A percentile compares a stretch with the other conserved stretches of the same genome.
Evolutionary conservation across 2,329 filamentous ascomycete genomes (phyloP).

Genomic region (Fusarium robinianum): DNA sequence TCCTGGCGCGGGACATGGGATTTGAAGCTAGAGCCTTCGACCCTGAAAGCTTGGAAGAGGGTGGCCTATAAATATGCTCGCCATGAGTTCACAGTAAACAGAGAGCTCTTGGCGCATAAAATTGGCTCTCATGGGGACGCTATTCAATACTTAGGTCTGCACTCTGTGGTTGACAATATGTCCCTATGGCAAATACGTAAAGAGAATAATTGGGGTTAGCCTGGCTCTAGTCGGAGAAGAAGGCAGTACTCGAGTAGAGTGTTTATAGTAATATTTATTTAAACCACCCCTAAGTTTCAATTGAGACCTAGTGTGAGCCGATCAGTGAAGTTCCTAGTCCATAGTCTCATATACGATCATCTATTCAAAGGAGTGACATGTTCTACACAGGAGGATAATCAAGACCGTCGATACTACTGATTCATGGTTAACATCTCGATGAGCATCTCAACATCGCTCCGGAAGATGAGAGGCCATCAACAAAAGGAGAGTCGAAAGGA

Average conservation of each 20-base stretch:
- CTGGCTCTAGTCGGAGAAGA: background rate
- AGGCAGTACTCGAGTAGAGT: background rate
- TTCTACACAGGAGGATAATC: no score
- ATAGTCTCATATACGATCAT: no score
- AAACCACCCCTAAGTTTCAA: no score
- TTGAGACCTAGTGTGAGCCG: no score
- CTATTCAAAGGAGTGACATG: no score
- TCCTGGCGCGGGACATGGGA: slow-evolving; percentile 16
- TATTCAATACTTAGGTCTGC: slow-evolving; percentile 12
- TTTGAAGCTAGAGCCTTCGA: background rate
- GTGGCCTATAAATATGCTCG: background rate
- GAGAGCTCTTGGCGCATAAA: background rate
- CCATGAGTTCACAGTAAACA: background rate
- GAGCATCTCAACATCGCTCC: no score
- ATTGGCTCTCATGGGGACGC: slow-evolving; percentile 25
- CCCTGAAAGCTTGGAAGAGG: slow-evolving; percentile 1
- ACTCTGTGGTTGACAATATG: slow-evolving; percentile 6
- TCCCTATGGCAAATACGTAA: slow-evolving; percentile 16
- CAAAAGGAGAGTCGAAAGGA: no score
- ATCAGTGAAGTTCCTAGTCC: no score
- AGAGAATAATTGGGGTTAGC: slow-evolving; percentile 11
- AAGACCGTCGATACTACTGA: no score
- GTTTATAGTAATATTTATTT: background rate
- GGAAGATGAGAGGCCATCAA: no score
- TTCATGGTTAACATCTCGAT: no score